Evolutionary conservation across 2,329 filamentous ascomycete species (phyloP), one percentile per base, ranked within the genome.

Genomic region (Cadophora luteo-olivacea): DNA sequence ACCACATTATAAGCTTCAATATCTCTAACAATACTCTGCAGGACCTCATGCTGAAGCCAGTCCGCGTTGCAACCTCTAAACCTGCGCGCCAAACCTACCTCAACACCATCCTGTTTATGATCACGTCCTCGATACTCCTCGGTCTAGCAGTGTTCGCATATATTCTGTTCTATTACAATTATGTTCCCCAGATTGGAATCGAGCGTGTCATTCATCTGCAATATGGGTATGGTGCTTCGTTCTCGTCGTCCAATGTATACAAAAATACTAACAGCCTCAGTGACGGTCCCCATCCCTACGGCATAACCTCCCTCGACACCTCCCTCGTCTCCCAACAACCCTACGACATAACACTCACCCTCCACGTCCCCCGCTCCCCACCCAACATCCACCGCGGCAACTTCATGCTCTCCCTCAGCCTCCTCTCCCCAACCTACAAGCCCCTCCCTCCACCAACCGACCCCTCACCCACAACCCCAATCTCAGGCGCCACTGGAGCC

Each of bases 381-480:
- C 80, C 85, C 1, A 99, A 99, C 76, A 81, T 92, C 25, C 86
- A 86, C 1, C 86, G 87, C 16, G 96, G 96, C 33, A 98, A 98
- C 81, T 98, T 97, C 84, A 99, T 99, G 96, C 83, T 98, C 22
- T 90, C 92, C 58, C 82, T 97, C 19, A 86, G 89, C 69, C 86
- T 97, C 63, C 85, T 92, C 61, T 84, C 84, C 32, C 80, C 81
- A 29, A 79, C 80, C 29, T 79, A 80, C 9, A 78, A 75, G 4
- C 79, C 33, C 54, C 72, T 63, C 55, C 72, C 62, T 14, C 14
- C 41, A 5, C 41, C 41, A 45, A 45, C 14, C 41, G 41, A 45
- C 41, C 11, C 41, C 41, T 19, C 41, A 45, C 16, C 41, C 3
- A 2, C 12, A 3, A 4, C 79, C 33, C 55, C 72, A 62, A 51